Evolutionary conservation across 2,329 filamentous ascomycete species (phyloP), one percentile per base, ranked within the genome.

Genomic region (Aspergillus ochraceus): DNA sequence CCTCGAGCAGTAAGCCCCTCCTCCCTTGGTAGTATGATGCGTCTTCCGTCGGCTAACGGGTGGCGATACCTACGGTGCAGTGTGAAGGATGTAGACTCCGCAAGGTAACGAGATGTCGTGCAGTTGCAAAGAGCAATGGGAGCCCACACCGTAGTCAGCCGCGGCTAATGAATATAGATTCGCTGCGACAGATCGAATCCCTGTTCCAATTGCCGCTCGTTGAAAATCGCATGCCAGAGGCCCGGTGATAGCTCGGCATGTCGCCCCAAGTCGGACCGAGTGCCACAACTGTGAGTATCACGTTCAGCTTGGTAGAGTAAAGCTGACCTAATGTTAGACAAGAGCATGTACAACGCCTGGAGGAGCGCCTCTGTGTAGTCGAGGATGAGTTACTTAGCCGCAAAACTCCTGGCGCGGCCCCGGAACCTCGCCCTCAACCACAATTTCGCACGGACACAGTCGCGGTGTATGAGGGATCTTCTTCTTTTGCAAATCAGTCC

Each of bases 81-180:
- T 68, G 66, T 36, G 66, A 68, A 55, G 66, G 57, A 51, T 66
- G 64, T 24, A 61, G 58, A 47, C 57, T 62, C 29, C 66, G 66
- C 47, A 68, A 68, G 59, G 63, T 67, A 58, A 14, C 10, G 53
- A 10, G 12, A 5, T 30, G 4, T 10, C 12, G 6, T 4, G 14
- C 2, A 14, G n/a, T 19, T 12, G 14, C n/a, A 9, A 24, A 17
- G 49, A 20, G 12, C 20, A 22, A 9, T 45, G 2, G 4, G 22
- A 24, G 22, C 3, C 4, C 26, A 9, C 46, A 19, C 3, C 20
- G 24, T 24, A 30, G 50, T 4, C 10, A n/a, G 4, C 22, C 42
- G 14, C 9, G 42, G 4, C 46, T 20, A 20, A 49, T 6, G 19
- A 5, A 4, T 39, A 2, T 6, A 67, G 63, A 54, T 67, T 20